Conservation (phyloP, 1,139 yeast genomes). For the Groenewaldozyma auringiensis region DNA sequence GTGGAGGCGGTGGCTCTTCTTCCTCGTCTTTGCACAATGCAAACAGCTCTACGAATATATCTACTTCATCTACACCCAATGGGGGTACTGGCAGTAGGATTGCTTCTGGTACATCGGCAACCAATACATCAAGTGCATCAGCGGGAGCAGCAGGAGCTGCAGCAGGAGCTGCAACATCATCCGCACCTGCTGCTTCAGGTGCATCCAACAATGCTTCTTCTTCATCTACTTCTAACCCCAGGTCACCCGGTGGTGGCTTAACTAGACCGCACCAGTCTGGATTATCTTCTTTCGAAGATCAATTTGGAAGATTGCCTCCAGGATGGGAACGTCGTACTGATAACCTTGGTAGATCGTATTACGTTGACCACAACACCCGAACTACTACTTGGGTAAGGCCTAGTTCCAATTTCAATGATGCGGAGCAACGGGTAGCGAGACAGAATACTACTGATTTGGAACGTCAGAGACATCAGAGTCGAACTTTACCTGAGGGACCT, state of each 20-base stretch:
- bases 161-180: constrained; percentile 4
- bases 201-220: constrained; percentile 10
- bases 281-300: constrained; percentile 76
- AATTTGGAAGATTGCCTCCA: constrained; percentile 89
- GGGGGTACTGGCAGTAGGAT: not conserved
- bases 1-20: constrained; percentile 9
- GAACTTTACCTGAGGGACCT: constrained; percentile 74
- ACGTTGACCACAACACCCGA: constrained; percentile 95
- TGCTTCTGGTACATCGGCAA: constrained; percentile 5
- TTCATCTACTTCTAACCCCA: constrained; percentile 8
- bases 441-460: constrained; percentile 71
- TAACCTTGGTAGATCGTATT: constrained; percentile 92
- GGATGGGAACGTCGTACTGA: constrained; percentile 99
- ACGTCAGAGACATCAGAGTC: constrained; percentile 81
- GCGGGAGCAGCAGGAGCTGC: constrained; percentile 18
- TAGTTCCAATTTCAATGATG: constrained; percentile 40
- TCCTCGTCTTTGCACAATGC: constrained; percentile 17
- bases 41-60: constrained; percentile 17
- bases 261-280: constrained; percentile 6
- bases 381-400: constrained; percentile 99
- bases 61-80: constrained; percentile 10
- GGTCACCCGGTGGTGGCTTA: constrained; percentile 11
- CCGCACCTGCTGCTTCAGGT: not conserved
- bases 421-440: constrained; percentile 36
- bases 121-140: constrained; percentile 16